A percentile compares a stretch with the other conserved stretches of the same genome.
Evolutionary conservation across 257 asterid species (phyloP).

Genomic region (Solanum ossicruentum): DNA sequence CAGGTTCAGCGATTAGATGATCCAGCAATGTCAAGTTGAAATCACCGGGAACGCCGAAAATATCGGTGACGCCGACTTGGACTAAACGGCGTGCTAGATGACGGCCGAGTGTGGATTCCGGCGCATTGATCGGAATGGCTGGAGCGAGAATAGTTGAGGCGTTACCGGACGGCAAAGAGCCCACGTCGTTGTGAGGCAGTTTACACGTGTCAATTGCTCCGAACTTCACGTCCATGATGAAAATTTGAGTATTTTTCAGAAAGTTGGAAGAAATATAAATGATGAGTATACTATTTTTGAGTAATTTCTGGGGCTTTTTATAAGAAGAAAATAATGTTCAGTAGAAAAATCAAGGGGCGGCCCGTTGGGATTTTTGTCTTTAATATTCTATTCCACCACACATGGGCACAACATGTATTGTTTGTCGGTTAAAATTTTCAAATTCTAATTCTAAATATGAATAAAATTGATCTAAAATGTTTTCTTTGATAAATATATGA

Average conservation of each 20-base stretch:
- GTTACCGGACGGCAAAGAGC: neutral
- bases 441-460: no score
- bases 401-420: no score
- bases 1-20: constrained; percentile 70
- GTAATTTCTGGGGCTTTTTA: neutral
- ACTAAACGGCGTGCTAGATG: constrained; percentile 15
- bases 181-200: neutral
- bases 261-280: neutral
- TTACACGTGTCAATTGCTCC: neutral
- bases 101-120: constrained; percentile 15
- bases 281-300: neutral
- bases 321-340: neutral
- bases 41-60: constrained; percentile 13
- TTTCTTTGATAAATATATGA: no score
- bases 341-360: neutral
- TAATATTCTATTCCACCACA: no score
- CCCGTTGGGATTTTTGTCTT: neutral
- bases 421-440: no score
- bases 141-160: neutral
- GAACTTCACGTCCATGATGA: neutral
- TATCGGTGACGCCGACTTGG: constrained; percentile 7
- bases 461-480: no score
- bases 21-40: constrained; percentile 23
- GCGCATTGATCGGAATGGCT: neutral
- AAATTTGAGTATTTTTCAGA: neutral